Conservation (phyloP, 1,284 basidiomycete species). For the Exobasidium rhododendri region DNA sequence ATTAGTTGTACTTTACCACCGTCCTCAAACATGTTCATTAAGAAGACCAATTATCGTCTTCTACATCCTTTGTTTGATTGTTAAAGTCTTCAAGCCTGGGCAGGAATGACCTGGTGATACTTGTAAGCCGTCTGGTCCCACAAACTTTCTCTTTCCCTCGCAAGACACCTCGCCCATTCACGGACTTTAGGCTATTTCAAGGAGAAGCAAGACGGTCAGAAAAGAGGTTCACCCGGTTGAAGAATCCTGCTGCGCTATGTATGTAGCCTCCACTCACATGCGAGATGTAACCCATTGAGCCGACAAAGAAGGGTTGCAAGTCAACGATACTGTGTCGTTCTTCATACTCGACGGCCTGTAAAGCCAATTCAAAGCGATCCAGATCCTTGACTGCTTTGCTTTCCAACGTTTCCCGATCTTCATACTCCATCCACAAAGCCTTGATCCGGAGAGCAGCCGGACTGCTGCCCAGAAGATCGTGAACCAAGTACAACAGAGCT, state of each 20-base stretch:
- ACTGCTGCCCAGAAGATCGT: constrained; percentile 80
- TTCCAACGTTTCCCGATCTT: constrained; percentile 74
- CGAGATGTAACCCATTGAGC: neutral
- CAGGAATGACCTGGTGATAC: neutral
- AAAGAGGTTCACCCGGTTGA: too few species aligned
- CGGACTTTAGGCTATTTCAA: constrained; percentile 24
- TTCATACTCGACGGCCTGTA: constrained; percentile 62
- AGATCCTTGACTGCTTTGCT: constrained; percentile 92
- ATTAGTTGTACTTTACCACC: too few species aligned
- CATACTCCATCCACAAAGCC: constrained; percentile 88
- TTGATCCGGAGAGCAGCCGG: constrained; percentile 75
- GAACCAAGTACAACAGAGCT: constrained; percentile 76
- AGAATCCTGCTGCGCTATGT: too few species aligned
- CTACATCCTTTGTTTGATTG: too few species aligned
- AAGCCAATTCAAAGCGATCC: constrained; percentile 86
- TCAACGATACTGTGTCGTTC: constrained; percentile 34
- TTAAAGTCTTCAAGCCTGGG: neutral
- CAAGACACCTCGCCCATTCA: constrained; percentile 32
- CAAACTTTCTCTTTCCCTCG: constrained; percentile 28
- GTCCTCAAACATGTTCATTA: too few species aligned
- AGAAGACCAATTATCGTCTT: too few species aligned
- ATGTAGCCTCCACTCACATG: neutral
- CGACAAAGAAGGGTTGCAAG: constrained; percentile 40
- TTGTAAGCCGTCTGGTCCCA: constrained; percentile 20
- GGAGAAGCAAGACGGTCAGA: neutral